Evolutionary conservation across 140 eudicot genomes (phyloP).

Genomic region (Bidens hawaiensis): DNA sequence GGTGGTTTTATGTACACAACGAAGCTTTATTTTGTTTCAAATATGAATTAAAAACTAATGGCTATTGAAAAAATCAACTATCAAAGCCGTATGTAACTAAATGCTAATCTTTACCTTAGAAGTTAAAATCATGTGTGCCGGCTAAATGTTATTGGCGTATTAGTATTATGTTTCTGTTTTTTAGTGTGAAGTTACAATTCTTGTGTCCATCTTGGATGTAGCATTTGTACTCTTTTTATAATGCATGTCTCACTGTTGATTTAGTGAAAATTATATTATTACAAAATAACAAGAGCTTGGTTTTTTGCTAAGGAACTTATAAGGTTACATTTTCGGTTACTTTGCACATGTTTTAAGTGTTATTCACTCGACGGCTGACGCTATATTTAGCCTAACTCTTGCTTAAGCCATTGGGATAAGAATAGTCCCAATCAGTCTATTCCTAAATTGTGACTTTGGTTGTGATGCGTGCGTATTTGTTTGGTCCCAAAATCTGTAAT

Average conservation of each 20-base stretch:
- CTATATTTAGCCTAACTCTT: too few species aligned
- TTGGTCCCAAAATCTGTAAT: too few species aligned
- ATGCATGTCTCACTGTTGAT: neutral
- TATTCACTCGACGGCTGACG: too few species aligned
- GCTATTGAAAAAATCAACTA: neutral
- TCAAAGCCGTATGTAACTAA: conserved; percentile 15
- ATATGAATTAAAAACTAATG: conserved; percentile 5
- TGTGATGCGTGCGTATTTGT: too few species aligned
- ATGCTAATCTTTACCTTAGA: neutral
- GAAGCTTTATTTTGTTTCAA: neutral
- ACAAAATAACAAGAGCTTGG: too few species aligned
- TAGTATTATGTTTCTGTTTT: conserved; percentile 7
- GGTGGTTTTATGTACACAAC: conserved; percentile 24
- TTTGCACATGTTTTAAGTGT: neutral
- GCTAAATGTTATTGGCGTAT: neutral
- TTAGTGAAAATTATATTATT: neutral
- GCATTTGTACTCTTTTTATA: neutral
- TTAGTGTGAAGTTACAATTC: conserved; percentile 5
- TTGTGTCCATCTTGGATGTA: conserved; percentile 10
- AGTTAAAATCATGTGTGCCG: conserved; percentile 7
- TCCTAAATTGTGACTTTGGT: too few species aligned
- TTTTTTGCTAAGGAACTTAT: too few species aligned
- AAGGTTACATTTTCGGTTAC: neutral
- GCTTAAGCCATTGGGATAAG: too few species aligned
- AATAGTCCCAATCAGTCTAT: too few species aligned